Conservation (phyloP, 2,329 filamentous ascomycete species). For the Xylariaceae sp. region DNA sequence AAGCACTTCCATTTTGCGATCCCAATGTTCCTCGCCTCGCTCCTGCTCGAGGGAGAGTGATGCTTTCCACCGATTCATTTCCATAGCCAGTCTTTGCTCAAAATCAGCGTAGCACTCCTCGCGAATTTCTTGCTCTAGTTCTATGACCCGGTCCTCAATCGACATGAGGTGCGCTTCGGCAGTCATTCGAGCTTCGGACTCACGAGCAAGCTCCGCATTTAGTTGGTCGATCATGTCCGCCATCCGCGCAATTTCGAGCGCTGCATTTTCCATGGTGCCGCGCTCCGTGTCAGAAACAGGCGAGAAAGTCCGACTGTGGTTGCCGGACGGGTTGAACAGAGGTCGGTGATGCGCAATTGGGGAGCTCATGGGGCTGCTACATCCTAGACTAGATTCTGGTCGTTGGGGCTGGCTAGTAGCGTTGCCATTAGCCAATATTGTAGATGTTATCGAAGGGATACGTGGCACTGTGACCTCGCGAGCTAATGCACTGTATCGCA, state of each 20-base stretch:
- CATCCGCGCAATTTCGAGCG: conserved; percentile 81
- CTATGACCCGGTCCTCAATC: conserved; percentile 69
- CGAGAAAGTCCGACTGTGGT: conserved; percentile 42
- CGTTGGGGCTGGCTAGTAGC: conserved; percentile 26
- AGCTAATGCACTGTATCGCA: conserved; percentile 91
- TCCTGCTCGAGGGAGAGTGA: conserved; percentile 81
- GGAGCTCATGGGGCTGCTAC: conserved; percentile 37
- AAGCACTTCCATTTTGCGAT: conserved; percentile 83
- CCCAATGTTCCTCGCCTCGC: conserved; percentile 81
- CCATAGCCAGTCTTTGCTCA: conserved; percentile 75
- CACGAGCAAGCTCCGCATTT: conserved; percentile 70
- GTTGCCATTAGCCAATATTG: conserved; percentile 59
- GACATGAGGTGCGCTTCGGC: conserved; percentile 76
- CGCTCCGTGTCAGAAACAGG: conserved; percentile 57
- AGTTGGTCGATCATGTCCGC: conserved; percentile 79
- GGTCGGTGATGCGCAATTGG: conserved; percentile 47
- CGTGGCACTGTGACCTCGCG: conserved; percentile 92
- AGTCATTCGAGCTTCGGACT: conserved; percentile 72
- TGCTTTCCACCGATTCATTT: conserved; percentile 81
- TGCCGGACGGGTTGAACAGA: conserved; percentile 49
- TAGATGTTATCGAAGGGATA: conserved; percentile 80
- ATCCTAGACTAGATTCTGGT: conserved; percentile 33
- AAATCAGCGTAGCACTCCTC: conserved; percentile 91
- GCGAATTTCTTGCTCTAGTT: conserved; percentile 81
- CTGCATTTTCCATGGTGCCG: conserved; percentile 82